Evolutionary conservation across 805 yeast species (phyloP).

Genomic region (Myxozyma monticola): DNA sequence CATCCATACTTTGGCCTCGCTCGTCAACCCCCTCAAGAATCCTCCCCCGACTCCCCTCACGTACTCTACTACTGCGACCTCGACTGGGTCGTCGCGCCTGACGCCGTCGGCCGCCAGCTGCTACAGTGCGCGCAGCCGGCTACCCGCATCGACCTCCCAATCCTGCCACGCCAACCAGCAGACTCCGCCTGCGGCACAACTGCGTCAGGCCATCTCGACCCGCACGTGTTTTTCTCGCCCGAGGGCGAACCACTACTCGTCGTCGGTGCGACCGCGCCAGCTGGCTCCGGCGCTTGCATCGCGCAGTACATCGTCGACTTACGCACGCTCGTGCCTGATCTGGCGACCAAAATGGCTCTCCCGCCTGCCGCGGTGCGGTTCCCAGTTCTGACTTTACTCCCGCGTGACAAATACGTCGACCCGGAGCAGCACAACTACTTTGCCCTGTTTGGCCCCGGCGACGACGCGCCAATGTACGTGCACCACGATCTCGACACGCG

Average conservation of each 20-base stretch:
- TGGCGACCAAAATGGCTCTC: constrained; percentile 13
- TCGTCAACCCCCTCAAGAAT: constrained; percentile 7
- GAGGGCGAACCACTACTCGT: constrained; percentile 26
- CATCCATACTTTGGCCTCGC: constrained; percentile 24
- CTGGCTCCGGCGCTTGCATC: constrained; percentile 14
- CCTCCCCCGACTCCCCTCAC: constrained; percentile 7
- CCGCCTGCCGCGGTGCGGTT: constrained; percentile 6
- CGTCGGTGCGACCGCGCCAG: constrained; percentile 14
- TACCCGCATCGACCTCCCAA: constrained; percentile 3
- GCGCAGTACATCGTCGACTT: constrained; percentile 22
- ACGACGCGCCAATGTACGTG: constrained; percentile 3
- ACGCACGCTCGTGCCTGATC: constrained; percentile 21
- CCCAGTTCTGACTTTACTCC: constrained; percentile 5
- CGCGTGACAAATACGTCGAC: background rate
- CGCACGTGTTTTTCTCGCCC: constrained; percentile 26
- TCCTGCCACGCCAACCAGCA: constrained; percentile 6
- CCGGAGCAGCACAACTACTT: constrained; percentile 21
- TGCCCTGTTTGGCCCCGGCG: constrained; percentile 11
- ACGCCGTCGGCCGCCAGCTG: constrained; percentile 1
- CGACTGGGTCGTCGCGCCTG: constrained; percentile 15
- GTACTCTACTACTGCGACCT: constrained; percentile 20
- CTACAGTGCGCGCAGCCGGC: constrained; percentile 15
- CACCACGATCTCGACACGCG: constrained; percentile 21
- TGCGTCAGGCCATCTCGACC: constrained; percentile 15
- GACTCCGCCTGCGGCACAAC: constrained; percentile 3